Evolutionary conservation across 73 alveolate species (phyloP).

Genomic region (Symbiodinium natans): DNA sequence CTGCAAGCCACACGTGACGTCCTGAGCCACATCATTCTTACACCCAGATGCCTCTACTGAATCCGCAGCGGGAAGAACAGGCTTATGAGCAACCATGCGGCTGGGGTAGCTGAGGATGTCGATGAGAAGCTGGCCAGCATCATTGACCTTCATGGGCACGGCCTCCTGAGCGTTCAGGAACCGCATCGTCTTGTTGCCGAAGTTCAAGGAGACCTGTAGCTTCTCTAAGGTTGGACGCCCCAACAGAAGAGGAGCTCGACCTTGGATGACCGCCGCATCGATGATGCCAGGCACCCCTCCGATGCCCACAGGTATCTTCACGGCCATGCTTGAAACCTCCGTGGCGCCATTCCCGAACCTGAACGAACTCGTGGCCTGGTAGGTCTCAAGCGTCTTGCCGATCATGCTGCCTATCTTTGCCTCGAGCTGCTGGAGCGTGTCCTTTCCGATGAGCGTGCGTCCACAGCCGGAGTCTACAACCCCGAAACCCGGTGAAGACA

Average conservation of each 20-base stretch:
- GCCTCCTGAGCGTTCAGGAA: background rate
- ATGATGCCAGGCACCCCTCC: background rate
- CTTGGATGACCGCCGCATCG: conserved; percentile 15
- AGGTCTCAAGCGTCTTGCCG: background rate
- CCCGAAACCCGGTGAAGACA: background rate
- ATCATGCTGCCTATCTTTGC: background rate
- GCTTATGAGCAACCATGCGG: no score
- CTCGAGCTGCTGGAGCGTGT: background rate
- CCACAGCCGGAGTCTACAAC: conserved; percentile 24
- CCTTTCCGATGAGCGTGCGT: background rate
- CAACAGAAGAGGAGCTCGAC: background rate
- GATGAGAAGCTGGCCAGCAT: conserved; percentile 2
- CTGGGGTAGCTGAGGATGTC: background rate
- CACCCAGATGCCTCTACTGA: no score
- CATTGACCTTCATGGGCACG: background rate
- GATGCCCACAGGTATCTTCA: background rate
- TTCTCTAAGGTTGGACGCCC: conserved; percentile 17
- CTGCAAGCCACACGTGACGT: no score
- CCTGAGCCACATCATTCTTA: no score
- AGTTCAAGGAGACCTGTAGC: background rate
- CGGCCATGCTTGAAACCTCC: background rate
- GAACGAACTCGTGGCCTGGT: background rate
- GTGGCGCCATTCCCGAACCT: conserved; percentile 5
- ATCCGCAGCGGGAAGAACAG: no score
- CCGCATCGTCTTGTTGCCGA: background rate